Evolutionary conservation across 306 rosid genomes (phyloP), one percentile per base, ranked within the genome.

Genomic region (Quercus engelmannii): DNA sequence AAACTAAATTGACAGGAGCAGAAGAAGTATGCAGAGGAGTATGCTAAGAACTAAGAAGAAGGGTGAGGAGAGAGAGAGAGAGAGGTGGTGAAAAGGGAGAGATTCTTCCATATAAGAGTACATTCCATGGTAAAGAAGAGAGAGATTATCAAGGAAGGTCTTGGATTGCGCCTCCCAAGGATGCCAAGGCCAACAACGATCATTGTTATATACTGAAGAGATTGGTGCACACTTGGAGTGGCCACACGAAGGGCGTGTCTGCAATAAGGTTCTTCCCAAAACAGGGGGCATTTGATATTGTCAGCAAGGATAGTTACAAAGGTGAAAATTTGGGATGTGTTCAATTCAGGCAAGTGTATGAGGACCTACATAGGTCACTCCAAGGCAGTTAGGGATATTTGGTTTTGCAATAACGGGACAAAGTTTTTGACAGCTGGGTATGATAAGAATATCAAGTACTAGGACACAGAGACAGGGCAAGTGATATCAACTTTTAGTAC

Each of bases 391-490:
- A 78, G 99, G 71, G 98, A 95, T 80, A 89, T 95, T 81, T 95
- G 97, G 76, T 95, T 95, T 28, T 90, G 88, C 69, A 95, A 95
- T 75, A 97, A 95, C 55, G 99, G 98, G 52, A 78, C 89, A 8
- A 95, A 89, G 87, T 95, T 95, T 74, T 71, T 95, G 87, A 90
- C 93, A 82, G 98, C 93, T 31, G 92, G 97, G 8, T 95, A 93
- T 87, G 99, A 95, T 79, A 95, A 91, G 85, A 93, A 95, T 87
- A 95, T 95, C 14, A 95, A 95, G 90, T 95, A 95, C 74, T 95
- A 97, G 98, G 99, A 95, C 74, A 95, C 98, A 1, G 98, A 95
- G 68, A 95, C 98, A 0, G 99, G 99, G 74, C 99, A 95, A 82
- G 98, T 95, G 38, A 93, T 95, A 78, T 93, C 99, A 0, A 89